Evolutionary conservation across 768 basidiomycete genomes (phyloP), one percentile per base, ranked within the genome.

Genomic region (Cyathus striatus): DNA sequence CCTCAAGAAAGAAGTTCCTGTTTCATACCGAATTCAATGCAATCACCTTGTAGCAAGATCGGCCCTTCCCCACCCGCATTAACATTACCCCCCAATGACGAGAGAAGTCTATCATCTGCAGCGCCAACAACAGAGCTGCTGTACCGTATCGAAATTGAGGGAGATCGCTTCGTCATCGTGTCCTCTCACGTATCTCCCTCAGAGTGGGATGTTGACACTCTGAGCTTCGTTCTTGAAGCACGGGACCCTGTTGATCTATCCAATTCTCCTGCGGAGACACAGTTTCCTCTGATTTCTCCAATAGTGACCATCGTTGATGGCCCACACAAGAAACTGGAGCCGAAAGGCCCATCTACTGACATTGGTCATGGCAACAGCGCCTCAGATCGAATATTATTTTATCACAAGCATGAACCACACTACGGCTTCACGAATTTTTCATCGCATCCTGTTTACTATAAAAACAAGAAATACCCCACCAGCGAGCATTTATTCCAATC

Each of bases 401-500:
- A 86, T 50, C 71, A 83, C 50, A 84, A 77, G 53, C 63, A 73
- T 10, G 66, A 75, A 33, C 79, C 81, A 9, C 69, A 83, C 53
- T 83, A 85, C 46, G 83, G 79, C 6, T 85, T 86, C 53, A 84
- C 83, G 32, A 85, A 85, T 57, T 86, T 86, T 58, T 86, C 86
- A 7, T 57, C 76, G 0, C 83, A 86, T 57, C 68, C 76, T 34
- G 75, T 88, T 7, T 51, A 65, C 7, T 81, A 83, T 55, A 70
- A 77, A 23, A 77, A 77, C 30, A 81, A 78, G 54, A 68, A 61
- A 42, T 88, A 86, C 54, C 82, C 84, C 1, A 88, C 85, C 1
- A 82, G 82, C 54, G 86, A 86, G 55, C 86, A 87, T 58, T 71
- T 87, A 9, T 87, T 85, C 53, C 85, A 87, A 50, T 80, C 85